Base-by-base conservation (phyloP, 2,329 filamentous ascomycete genomes). In the Aspergillus texensis region DNA sequence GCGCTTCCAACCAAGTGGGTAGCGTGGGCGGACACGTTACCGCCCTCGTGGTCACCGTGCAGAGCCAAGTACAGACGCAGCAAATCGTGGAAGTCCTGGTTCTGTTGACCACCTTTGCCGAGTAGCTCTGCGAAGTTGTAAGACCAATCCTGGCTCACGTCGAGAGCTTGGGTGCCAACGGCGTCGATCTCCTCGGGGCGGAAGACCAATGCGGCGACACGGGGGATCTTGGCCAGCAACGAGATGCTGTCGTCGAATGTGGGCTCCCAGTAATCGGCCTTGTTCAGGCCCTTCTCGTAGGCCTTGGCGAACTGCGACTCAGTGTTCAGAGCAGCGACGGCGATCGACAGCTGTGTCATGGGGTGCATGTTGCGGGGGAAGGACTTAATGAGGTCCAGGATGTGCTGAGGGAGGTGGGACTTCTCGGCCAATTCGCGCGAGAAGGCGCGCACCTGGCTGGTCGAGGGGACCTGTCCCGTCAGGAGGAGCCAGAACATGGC, bases 401-500 rank as follows among this genome's bases (percentile, higher is more conserved):
- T 90, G 72, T 96, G 96, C 50, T 86, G 82, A 28, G 95, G 95
- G 58, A 99, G 87, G 71, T 87, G 83, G 26, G 91, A 91, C 82
- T 97, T 90, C 77, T 94, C 90, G 58, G 95, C 95, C 28, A 98
- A 85, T 79, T 98, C 90, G 63, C 89, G 88, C 54, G 93, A 96
- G 72, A 99, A 89, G 52, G 82, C 84, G 72, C 94, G 91, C 67
- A 95, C 88, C 80, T 99, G 95, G 66, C 83, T 83, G 26, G 89
- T 90, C 1, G 91, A 92, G 28, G 95, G 95, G 26, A 98, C 91
- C 80, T 96, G 86, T 64, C 95, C 95, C 11, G 95, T 99, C 71
- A 99, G 85, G 57, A 99, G 88, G 48, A 98, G 88, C 95, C 95
- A 99, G 86, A 99, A 99, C 95, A 99, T 99, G 79, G 94, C 89